Base-by-base conservation (phyloP, 2,329 filamentous ascomycete species). In the Catunica adiposa region DNA sequence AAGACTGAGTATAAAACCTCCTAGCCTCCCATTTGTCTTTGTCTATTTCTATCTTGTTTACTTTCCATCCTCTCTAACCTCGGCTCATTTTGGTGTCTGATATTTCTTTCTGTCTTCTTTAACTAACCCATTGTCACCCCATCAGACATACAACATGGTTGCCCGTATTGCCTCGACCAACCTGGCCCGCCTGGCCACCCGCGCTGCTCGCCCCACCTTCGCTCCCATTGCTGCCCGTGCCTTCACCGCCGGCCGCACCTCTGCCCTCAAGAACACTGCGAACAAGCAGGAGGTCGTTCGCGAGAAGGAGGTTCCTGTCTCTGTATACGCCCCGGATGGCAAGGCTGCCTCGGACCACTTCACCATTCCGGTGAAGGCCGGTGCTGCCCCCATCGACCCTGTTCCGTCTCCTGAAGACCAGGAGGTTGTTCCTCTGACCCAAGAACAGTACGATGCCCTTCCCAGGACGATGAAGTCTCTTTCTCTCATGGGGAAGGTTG, bases 391-490 rank as follows among this genome's bases (percentile, higher is more conserved):
- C 58, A 65, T 69, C 59, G 66, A 73, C 61, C 66, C 68, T 3
- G 62, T 59, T 29, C 68, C 68, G 15, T 63, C 64, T 14, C 62
- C 46, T 44, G 73, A 77, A 62, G 68, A 75, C 53, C 72, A 74
- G 50, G 64, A 68, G 14, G 70, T 80, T 51, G 62, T 69, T 25
- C 78, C 78, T 20, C 70, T 83, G 47, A 71, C 71, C 60, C 69
- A 73, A 59, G 70, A 73, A 62, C 70, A 78, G 56, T 80, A 73
- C 66, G 66, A 74, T 51, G 67, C 72, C 46, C 72, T 86, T 65
- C 77, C 82, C 3, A 73, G 76, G 29, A 86, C 81, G 37, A 73
- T 87, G 69, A 74, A 80, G 68, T 83, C 77, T 68, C 83, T 86
- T 75, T 79, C 74, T 54, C 73, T 86, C 59, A 77, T 77, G 66